phyloP scores from a whole-genome alignment of 495 filamentous ascomycete species.

The Aspergillus conjunctus region DNA sequence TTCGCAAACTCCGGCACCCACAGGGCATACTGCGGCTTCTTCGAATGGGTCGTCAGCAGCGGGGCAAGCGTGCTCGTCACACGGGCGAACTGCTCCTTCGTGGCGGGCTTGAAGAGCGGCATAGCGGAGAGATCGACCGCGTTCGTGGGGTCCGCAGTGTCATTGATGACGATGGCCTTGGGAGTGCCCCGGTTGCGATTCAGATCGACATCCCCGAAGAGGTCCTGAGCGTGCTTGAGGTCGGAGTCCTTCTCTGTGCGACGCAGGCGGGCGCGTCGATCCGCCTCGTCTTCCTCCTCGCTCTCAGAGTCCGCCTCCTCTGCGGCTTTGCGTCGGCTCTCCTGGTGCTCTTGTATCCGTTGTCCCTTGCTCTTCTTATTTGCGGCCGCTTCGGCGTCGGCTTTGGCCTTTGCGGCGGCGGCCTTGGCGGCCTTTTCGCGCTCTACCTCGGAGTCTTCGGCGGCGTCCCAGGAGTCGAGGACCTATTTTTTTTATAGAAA shows the following conservation, averaged over 20 bases:
- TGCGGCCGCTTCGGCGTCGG: slow-evolving; percentile 85
- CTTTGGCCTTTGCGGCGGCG: slow-evolving; percentile 83
- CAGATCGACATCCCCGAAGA: slow-evolving; percentile 80
- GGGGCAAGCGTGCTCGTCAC: slow-evolving; percentile 76
- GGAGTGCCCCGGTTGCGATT: slow-evolving; percentile 61
- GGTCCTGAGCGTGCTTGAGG: slow-evolving; percentile 85
- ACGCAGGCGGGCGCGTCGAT: slow-evolving; percentile 70
- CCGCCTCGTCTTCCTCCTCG: slow-evolving; percentile 70
- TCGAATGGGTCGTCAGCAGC: slow-evolving; percentile 68
- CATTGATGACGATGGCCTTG: slow-evolving; percentile 64
- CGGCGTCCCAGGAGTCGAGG: slow-evolving; percentile 95
- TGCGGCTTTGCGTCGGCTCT: slow-evolving; percentile 45
- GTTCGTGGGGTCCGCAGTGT: slow-evolving; percentile 70
- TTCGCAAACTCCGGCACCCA: slow-evolving; percentile 92
- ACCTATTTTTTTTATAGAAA: slow-evolving; percentile 54
- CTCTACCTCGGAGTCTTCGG: slow-evolving; percentile 95
- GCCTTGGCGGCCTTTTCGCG: slow-evolving; percentile 90
- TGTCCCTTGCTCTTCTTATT: slow-evolving; percentile 89
- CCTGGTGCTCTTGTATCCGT: slow-evolving; percentile 77
- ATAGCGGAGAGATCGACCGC: slow-evolving; percentile 78
- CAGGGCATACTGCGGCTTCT: slow-evolving; percentile 85
- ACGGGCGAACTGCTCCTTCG: slow-evolving; percentile 78
- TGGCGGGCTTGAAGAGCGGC: slow-evolving; percentile 83
- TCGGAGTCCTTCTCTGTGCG: slow-evolving; percentile 84
- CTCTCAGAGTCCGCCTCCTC: slow-evolving; percentile 57